phyloP scores from a whole-genome alignment of 805 yeast species.

The Kodamaea lidongshanica region DNA sequence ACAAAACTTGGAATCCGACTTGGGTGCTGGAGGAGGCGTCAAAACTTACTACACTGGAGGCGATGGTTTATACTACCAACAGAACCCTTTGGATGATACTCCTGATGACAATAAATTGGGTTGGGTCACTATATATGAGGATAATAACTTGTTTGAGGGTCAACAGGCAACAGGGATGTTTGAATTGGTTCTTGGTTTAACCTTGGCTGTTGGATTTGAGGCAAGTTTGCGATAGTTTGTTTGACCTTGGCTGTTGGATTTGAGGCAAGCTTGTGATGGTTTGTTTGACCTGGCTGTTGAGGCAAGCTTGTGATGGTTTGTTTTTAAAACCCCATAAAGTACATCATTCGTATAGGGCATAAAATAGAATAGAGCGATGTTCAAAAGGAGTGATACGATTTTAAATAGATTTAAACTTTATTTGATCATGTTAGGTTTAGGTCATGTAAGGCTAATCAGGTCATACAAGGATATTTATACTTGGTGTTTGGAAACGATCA shows the following conservation, averaged over 20 bases:
- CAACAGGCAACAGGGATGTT: constrained; percentile 38
- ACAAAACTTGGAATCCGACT: constrained; percentile 16
- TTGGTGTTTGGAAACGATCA: no score
- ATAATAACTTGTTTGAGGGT: constrained; percentile 20
- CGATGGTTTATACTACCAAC: constrained; percentile 47
- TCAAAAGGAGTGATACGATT: no score
- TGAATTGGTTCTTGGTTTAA: constrained; percentile 48
- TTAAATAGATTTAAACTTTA: no score
- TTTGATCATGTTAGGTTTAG: no score
- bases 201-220: constrained; percentile 47
- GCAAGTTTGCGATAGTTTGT: constrained; percentile 18
- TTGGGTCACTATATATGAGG: constrained; percentile 59
- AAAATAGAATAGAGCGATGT: no score
- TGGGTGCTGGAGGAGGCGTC: constrained; percentile 19
- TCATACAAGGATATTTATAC: no score
- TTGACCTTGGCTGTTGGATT: constrained; percentile 48
- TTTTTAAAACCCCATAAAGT: no score
- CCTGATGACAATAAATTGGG: constrained; percentile 58
- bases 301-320: constrained; percentile 10
- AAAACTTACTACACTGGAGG: constrained; percentile 39
- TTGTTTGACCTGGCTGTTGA: constrained; percentile 49
- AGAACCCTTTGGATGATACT: constrained; percentile 50
- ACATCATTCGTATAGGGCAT: no score
- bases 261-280: constrained; percentile 17
- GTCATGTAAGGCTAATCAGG: no score